These are phyloP conservation scores for Elasticomyces elasticus DNA, from an alignment of 495 filamentous ascomycete species.

Conservation along the genomic window DNA sequence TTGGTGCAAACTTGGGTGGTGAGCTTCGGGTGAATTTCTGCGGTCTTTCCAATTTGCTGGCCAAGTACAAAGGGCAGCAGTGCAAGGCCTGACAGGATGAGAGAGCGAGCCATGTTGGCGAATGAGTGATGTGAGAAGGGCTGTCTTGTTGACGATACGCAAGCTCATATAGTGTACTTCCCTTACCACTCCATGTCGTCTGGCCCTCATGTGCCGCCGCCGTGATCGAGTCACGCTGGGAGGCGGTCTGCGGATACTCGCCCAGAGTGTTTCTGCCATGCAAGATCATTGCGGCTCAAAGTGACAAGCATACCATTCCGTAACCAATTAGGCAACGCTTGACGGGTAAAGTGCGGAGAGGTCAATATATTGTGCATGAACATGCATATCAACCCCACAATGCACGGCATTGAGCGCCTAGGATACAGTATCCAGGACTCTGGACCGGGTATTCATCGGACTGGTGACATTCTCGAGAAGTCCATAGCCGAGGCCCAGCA, in stretches of 20 bases:
- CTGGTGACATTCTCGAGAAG: not conserved
- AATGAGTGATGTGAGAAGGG: not conserved
- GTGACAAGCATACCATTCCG: not conserved
- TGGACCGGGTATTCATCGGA: not conserved
- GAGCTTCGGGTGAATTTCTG: slow-evolving; percentile 28
- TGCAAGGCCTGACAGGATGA: not conserved
- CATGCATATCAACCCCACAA: not conserved
- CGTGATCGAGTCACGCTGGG: too few relatives aligned
- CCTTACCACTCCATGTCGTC: not conserved
- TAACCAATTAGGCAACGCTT: not conserved
- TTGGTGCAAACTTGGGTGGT: slow-evolving; percentile 28
- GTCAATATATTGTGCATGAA: not conserved
- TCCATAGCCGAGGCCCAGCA: not conserved
- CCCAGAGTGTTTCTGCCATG: too few relatives aligned
- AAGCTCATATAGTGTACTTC: not conserved
- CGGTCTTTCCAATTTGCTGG: slow-evolving; percentile 23
- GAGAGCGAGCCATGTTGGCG: not conserved
- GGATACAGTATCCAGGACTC: not conserved
- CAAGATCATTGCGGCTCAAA: not conserved
- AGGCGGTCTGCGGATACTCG: too few relatives aligned
- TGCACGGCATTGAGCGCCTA: not conserved
- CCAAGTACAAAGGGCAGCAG: slow-evolving; percentile 5
- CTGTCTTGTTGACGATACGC: not conserved
- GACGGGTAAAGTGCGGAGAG: not conserved
- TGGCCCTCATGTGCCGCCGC: not conserved